These are phyloP conservation scores for Mucor irregularis DNA, from an alignment of 371 early-diverging fungal genomes.

Conservation along the genomic window DNA sequence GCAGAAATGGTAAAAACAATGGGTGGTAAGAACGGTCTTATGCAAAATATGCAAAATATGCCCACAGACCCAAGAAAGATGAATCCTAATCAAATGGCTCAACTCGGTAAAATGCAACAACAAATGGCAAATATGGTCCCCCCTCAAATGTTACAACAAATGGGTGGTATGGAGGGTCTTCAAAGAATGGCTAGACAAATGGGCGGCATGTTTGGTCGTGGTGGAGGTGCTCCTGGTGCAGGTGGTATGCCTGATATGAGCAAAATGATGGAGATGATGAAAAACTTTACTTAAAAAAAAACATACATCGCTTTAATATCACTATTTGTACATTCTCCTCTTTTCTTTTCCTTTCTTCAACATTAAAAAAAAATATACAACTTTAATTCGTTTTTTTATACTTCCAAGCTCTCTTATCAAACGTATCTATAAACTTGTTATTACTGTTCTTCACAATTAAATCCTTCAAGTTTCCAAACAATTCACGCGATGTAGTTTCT, in stretches of 20 bases:
- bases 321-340: not conserved
- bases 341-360: too few relatives aligned
- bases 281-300: slow-evolving; percentile 4
- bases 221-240: slow-evolving; percentile 45
- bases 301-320: not conserved
- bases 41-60: slow-evolving; percentile 64
- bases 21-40: slow-evolving; percentile 90
- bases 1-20: slow-evolving; percentile 95
- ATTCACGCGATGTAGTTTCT: slow-evolving; percentile 45
- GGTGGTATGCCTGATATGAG: slow-evolving; percentile 64
- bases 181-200: slow-evolving; percentile 82
- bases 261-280: slow-evolving; percentile 68
- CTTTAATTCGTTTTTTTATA: slow-evolving; percentile 22
- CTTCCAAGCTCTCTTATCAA: slow-evolving; percentile 48
- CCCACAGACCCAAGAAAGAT: slow-evolving; percentile 54
- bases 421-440: slow-evolving; percentile 49
- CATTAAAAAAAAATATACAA: not conserved
- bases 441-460: slow-evolving; percentile 42
- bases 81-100: slow-evolving; percentile 58
- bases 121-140: slow-evolving; percentile 72
- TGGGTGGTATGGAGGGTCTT: slow-evolving; percentile 81
- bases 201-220: slow-evolving; percentile 57
- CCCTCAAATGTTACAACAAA: slow-evolving; percentile 75
- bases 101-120: slow-evolving; percentile 69
- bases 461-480: slow-evolving; percentile 43